Conservation (phyloP, 2,329 filamentous ascomycete genomes). For the Sporothrix humicola region DNA sequence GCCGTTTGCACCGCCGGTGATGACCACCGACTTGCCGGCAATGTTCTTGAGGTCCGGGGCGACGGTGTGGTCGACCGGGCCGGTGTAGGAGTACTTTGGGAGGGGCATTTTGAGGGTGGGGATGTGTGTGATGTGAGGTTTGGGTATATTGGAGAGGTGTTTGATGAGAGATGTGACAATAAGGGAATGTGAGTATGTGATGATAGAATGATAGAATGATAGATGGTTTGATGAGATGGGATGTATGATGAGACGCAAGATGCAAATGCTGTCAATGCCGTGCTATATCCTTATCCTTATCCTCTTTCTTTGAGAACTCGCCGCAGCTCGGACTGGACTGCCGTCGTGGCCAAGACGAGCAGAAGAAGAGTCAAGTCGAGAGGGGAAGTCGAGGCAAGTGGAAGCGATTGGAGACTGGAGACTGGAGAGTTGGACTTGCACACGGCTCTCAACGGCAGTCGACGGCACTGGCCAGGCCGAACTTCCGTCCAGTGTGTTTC, state of each 20-base stretch:
- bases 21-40: conserved; percentile 26
- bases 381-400: too few species aligned
- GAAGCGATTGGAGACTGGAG: too few species aligned
- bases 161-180: too few species aligned
- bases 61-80: conserved; percentile 29
- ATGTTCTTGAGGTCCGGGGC: conserved; percentile 21
- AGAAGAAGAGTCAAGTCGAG: background rate
- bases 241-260: too few species aligned
- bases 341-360: background rate
- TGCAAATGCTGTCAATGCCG: background rate
- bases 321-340: conserved; percentile 14
- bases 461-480: conserved; percentile 2
- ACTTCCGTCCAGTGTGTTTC: background rate
- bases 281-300: background rate
- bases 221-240: background rate
- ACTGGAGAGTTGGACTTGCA: too few species aligned
- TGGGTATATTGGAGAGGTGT: too few species aligned
- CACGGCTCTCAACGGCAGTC: too few species aligned
- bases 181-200: too few species aligned
- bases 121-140: background rate
- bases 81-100: conserved; percentile 20
- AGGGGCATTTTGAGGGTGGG: conserved; percentile 13
- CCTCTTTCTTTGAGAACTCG: background rate
- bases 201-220: background rate
- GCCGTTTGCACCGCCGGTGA: conserved; percentile 27